phyloP scores from a whole-genome alignment of 805 yeast species.

The Pichia deserticola region DNA sequence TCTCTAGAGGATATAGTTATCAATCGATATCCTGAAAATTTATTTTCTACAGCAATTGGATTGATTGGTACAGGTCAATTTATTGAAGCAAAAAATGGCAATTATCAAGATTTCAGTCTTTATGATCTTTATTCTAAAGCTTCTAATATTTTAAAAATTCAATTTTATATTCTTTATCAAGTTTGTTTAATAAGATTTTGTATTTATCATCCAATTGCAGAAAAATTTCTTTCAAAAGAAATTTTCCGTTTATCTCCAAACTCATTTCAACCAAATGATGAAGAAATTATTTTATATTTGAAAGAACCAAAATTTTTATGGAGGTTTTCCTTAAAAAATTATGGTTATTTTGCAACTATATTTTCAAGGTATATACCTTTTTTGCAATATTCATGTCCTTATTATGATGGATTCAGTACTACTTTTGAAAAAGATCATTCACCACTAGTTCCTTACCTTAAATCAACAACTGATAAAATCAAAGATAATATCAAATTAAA shows the following conservation, averaged over 20 bases:
- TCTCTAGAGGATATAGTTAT: background rate
- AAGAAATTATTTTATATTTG: background rate
- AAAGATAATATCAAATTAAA: too few relatives aligned
- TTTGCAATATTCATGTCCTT: background rate
- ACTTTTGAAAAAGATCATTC: background rate
- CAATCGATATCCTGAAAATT: background rate
- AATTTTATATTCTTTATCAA: background rate
- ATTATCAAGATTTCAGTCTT: background rate
- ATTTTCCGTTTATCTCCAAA: background rate
- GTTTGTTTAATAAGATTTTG: background rate
- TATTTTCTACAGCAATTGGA: background rate
- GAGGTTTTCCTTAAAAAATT: background rate
- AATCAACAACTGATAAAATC: background rate
- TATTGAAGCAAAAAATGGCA: background rate
- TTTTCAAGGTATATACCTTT: background rate
- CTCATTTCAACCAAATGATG: background rate
- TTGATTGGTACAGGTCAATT: background rate
- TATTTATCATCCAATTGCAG: background rate
- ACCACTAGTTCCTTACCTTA: background rate
- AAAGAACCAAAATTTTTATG: constrained; percentile 1
- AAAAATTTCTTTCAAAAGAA: background rate
- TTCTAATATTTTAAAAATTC: background rate
- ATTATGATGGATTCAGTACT: background rate
- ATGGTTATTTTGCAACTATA: background rate
- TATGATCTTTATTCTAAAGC: background rate